Evolutionary conservation across 2,329 filamentous ascomycete species (phyloP).

Genomic region (Phialocephala subalpina): DNA sequence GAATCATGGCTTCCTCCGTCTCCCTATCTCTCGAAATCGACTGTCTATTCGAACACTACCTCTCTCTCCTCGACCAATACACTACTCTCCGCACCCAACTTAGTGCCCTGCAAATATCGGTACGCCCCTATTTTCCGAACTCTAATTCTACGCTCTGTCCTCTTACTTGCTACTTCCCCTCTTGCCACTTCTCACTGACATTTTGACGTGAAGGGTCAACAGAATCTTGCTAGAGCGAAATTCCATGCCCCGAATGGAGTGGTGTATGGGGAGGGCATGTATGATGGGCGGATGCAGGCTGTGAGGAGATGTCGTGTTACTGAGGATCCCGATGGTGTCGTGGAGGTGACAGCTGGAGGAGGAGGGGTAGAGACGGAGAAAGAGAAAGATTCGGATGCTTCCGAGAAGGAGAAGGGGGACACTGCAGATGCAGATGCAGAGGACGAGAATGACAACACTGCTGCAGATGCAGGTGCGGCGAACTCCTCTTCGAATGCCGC

Average conservation of each 20-base stretch:
- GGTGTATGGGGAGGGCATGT: conserved; percentile 74
- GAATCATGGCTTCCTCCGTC: conserved; percentile 21
- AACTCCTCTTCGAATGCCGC: not conserved
- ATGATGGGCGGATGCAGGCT: conserved; percentile 78
- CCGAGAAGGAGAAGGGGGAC: not conserved
- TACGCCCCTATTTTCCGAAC: conserved; percentile 42
- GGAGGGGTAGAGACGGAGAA: conserved; percentile 59
- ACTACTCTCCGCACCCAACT: conserved; percentile 64
- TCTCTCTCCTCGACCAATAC: conserved; percentile 73
- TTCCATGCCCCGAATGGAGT: conserved; percentile 70
- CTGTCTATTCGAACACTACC: conserved; percentile 68
- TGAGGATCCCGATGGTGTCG: conserved; percentile 20
- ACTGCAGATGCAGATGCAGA: not conserved
- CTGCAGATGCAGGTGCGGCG: not conserved
- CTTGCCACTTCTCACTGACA: not conserved
- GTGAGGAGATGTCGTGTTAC: conserved; percentile 52
- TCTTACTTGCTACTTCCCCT: not conserved
- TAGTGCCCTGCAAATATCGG: conserved; percentile 58
- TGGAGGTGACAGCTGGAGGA: conserved; percentile 58
- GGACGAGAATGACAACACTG: conserved; percentile 3
- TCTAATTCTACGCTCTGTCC: not conserved
- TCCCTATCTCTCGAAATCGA: conserved; percentile 58
- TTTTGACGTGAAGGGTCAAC: conserved; percentile 33
- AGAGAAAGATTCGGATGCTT: not conserved
- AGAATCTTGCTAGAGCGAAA: conserved; percentile 73